Evolutionary conservation across 164 flowering plant species (phyloP).

Genomic region (Vitis amurensis): DNA sequence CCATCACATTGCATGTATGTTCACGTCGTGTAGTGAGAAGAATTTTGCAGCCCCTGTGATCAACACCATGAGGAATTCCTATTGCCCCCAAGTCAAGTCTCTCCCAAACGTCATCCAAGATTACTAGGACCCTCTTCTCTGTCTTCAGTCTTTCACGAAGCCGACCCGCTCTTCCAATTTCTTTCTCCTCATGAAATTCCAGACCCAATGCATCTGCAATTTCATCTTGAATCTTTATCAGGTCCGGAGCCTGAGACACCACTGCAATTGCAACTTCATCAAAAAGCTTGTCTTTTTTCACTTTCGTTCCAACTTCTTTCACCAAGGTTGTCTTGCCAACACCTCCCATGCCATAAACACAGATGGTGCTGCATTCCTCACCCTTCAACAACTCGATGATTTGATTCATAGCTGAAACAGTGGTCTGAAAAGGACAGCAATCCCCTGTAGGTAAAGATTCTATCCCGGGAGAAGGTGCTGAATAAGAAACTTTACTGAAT

Average conservation of each 20-base stretch:
- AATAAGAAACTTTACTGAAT: neutral
- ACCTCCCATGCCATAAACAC: neutral
- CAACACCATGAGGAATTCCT: neutral
- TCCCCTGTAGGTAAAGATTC: neutral
- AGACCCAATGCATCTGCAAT: neutral
- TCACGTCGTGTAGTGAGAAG: neutral
- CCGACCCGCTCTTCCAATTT: neutral
- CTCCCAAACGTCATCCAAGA: neutral
- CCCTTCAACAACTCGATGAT: neutral
- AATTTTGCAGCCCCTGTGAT: neutral
- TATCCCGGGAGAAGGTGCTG: neutral
- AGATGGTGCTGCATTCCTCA: neutral
- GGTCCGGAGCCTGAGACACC: neutral
- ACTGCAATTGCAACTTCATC: constrained; percentile 2
- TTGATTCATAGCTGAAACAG: neutral
- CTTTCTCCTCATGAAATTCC: neutral
- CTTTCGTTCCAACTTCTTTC: neutral
- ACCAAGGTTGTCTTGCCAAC: neutral
- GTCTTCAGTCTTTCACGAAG: neutral
- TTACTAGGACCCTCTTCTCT: neutral
- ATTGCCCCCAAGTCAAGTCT: neutral
- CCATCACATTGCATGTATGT: neutral
- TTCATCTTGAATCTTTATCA: neutral
- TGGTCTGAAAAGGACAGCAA: neutral
- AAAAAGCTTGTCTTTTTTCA: neutral